These are phyloP conservation scores for Hirsutella minnesotensis DNA, from an alignment of 2,329 filamentous ascomycete species.

Conservation along the genomic window DNA sequence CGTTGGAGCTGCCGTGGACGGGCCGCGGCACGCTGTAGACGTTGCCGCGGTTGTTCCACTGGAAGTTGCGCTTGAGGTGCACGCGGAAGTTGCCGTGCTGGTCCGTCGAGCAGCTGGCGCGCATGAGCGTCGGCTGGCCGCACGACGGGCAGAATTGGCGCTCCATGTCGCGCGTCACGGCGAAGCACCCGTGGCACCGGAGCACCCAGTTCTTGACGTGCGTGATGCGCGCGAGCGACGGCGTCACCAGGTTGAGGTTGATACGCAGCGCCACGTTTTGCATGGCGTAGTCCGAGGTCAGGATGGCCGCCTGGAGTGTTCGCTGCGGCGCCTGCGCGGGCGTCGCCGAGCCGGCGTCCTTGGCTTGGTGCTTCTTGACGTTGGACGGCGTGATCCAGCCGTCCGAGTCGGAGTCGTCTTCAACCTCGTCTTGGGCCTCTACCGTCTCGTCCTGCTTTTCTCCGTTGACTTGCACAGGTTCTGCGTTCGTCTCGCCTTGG, in stretches of 20 bases:
- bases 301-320: conserved; percentile 74
- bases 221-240: conserved; percentile 66
- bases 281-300: conserved; percentile 95
- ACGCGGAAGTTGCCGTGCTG: conserved; percentile 69
- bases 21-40: conserved; percentile 90
- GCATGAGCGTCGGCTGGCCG: conserved; percentile 74
- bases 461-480: not conserved
- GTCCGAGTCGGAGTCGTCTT: conserved; percentile 34
- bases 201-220: conserved; percentile 81
- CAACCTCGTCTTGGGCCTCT: conserved; percentile 22
- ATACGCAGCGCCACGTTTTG: conserved; percentile 93
- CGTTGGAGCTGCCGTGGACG: conserved; percentile 66
- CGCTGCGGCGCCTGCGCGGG: conserved; percentile 41
- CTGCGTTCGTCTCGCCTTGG: conserved; percentile 1
- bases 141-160: conserved; percentile 91
- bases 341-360: conserved; percentile 39
- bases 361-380: conserved; percentile 69
- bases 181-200: conserved; percentile 89
- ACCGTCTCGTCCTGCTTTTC: conserved; percentile 9
- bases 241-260: conserved; percentile 80
- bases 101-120: conserved; percentile 78
- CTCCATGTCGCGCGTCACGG: conserved; percentile 67
- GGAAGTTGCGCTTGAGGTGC: conserved; percentile 87
- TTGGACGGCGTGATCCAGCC: conserved; percentile 95
- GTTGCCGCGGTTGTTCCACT: conserved; percentile 90